Conservation (phyloP, 2,329 filamentous ascomycete genomes). For the Tolypocladium nubicola region DNA sequence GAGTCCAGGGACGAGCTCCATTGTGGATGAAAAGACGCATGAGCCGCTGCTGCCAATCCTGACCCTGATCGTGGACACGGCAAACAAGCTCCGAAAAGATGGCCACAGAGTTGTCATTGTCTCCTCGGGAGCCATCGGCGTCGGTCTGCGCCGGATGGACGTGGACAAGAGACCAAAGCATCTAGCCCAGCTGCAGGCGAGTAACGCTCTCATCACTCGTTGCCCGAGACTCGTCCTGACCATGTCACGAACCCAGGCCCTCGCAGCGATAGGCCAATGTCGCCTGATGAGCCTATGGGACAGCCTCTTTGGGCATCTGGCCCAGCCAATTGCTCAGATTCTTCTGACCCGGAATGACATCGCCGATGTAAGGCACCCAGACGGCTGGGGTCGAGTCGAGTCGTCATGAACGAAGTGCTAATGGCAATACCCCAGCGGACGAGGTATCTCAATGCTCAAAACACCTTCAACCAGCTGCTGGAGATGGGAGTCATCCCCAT, state of each 20-base stretch:
- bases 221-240: neutral
- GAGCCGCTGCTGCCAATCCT: conserved; percentile 87
- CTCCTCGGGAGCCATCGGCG: conserved; percentile 92
- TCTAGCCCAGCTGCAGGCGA: conserved; percentile 73
- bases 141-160: conserved; percentile 84
- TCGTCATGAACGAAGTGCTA: conserved; percentile 3
- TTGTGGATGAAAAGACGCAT: conserved; percentile 91
- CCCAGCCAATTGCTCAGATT: conserved; percentile 89
- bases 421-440: conserved; percentile 47
- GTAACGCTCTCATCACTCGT: neutral
- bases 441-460: conserved; percentile 93
- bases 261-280: conserved; percentile 94
- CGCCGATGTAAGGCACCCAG: conserved; percentile 56
- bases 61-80: conserved; percentile 88
- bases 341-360: conserved; percentile 93
- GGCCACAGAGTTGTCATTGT: conserved; percentile 93
- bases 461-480: conserved; percentile 81
- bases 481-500: conserved; percentile 96
- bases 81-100: conserved; percentile 75
- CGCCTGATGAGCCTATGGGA: conserved; percentile 94
- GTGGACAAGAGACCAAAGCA: conserved; percentile 81
- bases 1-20: conserved; percentile 82
- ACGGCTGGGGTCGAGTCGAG: neutral
- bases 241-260: conserved; percentile 40
- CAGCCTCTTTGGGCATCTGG: conserved; percentile 75